A percentile compares a stretch with the other conserved stretches of the same genome.
These are phyloP conservation scores for Salix exigua DNA, from an alignment of 345 rosid species.

Conservation along the genomic window DNA sequence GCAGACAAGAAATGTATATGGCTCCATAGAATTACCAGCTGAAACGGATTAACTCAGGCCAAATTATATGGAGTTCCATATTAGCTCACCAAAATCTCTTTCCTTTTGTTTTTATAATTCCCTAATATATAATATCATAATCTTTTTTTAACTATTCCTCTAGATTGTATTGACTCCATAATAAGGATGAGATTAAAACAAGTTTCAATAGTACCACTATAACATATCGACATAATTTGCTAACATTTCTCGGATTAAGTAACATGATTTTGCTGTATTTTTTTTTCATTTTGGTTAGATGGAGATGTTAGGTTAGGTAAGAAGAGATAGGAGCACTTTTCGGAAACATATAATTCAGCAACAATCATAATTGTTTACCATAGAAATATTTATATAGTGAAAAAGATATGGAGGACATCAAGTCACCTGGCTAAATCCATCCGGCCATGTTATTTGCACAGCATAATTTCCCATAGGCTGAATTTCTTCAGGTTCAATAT, in stretches of 20 bases:
- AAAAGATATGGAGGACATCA: not conserved
- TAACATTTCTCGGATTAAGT: not conserved
- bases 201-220: too few species aligned
- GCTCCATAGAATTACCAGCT: not conserved
- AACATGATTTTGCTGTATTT: not conserved
- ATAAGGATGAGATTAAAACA: too few species aligned
- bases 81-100: not conserved
- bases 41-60: not conserved
- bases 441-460: slow-evolving; percentile 92
- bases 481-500: slow-evolving; percentile 85
- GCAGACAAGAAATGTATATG: not conserved
- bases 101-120: too few species aligned
- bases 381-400: not conserved
- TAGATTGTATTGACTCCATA: too few species aligned
- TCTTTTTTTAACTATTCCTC: too few species aligned
- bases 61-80: not conserved
- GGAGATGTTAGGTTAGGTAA: not conserved
- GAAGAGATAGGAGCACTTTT: not conserved
- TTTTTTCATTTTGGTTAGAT: slow-evolving; percentile 2
- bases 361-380: not conserved
- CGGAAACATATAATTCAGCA: too few species aligned
- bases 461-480: slow-evolving; percentile 98
- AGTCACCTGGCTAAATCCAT: slow-evolving; percentile 81
- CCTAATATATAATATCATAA: too few species aligned
- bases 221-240: not conserved